A percentile compares a stretch with the other conserved stretches of the same genome.
Evolutionary conservation across 23 red algal species (phyloP).

Genomic region (Cyanidium caldarium): DNA sequence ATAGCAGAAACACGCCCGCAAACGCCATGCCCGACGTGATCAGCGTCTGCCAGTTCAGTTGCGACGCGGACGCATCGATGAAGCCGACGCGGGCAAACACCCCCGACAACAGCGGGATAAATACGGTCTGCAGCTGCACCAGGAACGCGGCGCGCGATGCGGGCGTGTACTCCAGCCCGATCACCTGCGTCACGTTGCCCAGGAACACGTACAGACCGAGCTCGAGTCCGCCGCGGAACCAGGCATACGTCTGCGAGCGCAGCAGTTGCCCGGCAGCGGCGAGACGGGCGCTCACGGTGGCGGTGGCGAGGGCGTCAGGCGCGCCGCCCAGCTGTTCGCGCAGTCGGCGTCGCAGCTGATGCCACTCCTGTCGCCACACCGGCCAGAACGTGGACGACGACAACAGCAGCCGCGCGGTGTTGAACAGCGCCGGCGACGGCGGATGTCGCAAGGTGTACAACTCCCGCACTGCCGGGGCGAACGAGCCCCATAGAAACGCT

Average conservation of each 20-base stretch:
- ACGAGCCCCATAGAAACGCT: constrained; percentile 67
- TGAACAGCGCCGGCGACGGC: constrained; percentile 73
- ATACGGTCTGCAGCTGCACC: constrained; percentile 74
- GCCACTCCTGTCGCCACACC: background rate
- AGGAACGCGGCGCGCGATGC: constrained; percentile 77
- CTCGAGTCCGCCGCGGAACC: constrained; percentile 45
- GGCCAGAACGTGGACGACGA: constrained; percentile 47
- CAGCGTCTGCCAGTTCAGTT: background rate
- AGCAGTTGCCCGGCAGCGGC: no score
- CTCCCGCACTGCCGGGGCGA: constrained; percentile 63
- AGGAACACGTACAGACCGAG: constrained; percentile 77
- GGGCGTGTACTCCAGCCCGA: constrained; percentile 59
- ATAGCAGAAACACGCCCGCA: constrained; percentile 52
- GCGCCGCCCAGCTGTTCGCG: background rate
- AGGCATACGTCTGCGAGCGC: background rate
- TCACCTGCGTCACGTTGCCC: constrained; percentile 77
- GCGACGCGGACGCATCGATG: background rate
- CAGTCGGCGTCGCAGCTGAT: background rate
- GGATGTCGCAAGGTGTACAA: constrained; percentile 42
- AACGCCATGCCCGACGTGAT: constrained; percentile 34
- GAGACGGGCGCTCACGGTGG: background rate
- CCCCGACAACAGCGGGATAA: constrained; percentile 55
- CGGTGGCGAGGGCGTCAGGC: background rate
- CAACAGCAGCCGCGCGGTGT: constrained; percentile 62
- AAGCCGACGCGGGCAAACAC: constrained; percentile 36